Evolutionary conservation across 805 yeast species (phyloP), one percentile per base, ranked within the genome.

Genomic region (Hanseniaspora meyeri): DNA sequence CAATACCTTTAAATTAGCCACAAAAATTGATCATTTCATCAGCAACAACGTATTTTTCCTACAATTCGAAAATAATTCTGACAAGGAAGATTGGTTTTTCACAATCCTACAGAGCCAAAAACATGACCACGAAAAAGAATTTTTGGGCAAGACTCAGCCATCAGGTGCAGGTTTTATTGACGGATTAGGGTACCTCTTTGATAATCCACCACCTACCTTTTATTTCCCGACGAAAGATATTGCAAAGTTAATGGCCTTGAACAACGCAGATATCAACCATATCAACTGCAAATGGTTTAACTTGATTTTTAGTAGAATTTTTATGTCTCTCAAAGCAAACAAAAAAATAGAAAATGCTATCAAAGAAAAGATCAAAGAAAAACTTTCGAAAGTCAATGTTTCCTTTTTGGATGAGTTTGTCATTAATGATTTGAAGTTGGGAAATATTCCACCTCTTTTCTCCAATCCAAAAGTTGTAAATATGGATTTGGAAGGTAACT

Each of bases 81-180:
- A 84, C 49, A 91, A 91, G 64, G 98, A 93, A 68, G 96, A 91
- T 66, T 83, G 96, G 85, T 93, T 91, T 66, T 89, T 88, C 68
- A 82, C 87, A 0, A 72, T 93, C 55, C 74, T 91, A n/a, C 74
- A 83, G 57, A 95, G 95, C 0, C 78, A 91, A 0, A 85, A 83
- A 59, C 68, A 70, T n/a, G 19, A n/a, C 57, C 49, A 11, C 32
- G 40, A 11, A 34, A 42, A 51, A 24, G 55, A 49, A 19, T 43
- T 47, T 17, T 31, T 29, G 5, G 70, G 68, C 10, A 60, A 62
- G 16, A 32, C 53, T 16, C 43, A 50, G 29, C 57, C 65, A 2
- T 42, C 60, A 12, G 62, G 61, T 3, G 52, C 81, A 19, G 81
- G 82, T 54, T 88, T 97, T 0, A 64, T 74, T 1, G 58, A 78